A percentile compares a stretch with the other conserved stretches of the same genome.
Evolutionary conservation across 2,329 filamentous ascomycete genomes (phyloP).

Genomic region (Calonectria crousiana): DNA sequence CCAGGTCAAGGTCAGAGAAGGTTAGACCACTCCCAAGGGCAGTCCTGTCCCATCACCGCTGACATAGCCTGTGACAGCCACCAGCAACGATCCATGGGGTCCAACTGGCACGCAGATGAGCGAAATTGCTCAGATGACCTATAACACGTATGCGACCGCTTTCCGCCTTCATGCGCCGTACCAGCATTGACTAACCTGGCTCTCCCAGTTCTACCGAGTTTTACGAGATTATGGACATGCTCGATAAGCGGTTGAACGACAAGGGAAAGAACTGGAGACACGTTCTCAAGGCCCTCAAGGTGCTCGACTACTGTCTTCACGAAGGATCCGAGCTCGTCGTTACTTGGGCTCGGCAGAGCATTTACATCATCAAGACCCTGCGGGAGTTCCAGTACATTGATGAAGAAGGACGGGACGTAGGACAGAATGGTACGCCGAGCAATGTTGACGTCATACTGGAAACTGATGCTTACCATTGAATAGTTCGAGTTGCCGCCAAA

Average conservation of each 20-base stretch:
- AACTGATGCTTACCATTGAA: slow-evolving; percentile 31
- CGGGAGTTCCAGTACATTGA: slow-evolving; percentile 97
- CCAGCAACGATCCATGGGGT: slow-evolving; percentile 98
- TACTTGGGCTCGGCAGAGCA: slow-evolving; percentile 97
- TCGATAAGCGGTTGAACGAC: slow-evolving; percentile 98
- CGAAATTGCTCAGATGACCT: slow-evolving; percentile 97
- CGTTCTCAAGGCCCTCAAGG: slow-evolving; percentile 96
- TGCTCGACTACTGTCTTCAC: slow-evolving; percentile 97
- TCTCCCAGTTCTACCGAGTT: slow-evolving; percentile 87
- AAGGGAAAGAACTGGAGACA: slow-evolving; percentile 99
- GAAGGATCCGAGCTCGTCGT: slow-evolving; percentile 97
- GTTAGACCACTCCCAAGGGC: slow-evolving; percentile 61
- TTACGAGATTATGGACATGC: slow-evolving; percentile 99
- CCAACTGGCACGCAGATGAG: slow-evolving; percentile 98
- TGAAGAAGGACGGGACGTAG: slow-evolving; percentile 94
- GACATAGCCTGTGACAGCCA: slow-evolving; percentile 71
- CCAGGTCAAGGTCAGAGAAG: slow-evolving; percentile 98
- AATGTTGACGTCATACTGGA: not conserved
- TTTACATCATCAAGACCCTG: slow-evolving; percentile 98
- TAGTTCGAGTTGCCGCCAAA: slow-evolving; percentile 95
- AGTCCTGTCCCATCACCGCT: slow-evolving; percentile 24
- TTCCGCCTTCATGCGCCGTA: not conserved
- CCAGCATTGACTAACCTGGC: slow-evolving; percentile 32
- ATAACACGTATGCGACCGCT: slow-evolving; percentile 83
- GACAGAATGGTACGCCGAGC: slow-evolving; percentile 83